Base-by-base conservation (phyloP, 1,139 yeast species). In the Kodamaea plutei region DNA sequence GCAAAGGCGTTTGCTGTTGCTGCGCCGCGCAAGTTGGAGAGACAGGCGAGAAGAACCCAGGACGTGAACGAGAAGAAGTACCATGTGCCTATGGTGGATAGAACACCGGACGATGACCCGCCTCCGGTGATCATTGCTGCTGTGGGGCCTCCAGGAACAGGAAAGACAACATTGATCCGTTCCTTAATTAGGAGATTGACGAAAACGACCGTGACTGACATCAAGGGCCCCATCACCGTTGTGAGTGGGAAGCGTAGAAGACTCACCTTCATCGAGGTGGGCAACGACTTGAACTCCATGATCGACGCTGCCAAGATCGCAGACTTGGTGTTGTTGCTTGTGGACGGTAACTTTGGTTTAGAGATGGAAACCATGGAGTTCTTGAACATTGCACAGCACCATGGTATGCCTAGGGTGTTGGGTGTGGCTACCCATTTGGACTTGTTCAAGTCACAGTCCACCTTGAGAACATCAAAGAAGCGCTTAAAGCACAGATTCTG, bases 361-460 rank as follows among this genome's bases (percentile, higher is more conserved):
- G 99, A 93, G 63, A 93, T 93, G 99, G 99, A 93, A 58, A 93
- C 98, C 10, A 93, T 93, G 98, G 99, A 93, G 59, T 93, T 93
- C 53, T 70, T 93, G 42, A 93, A 93, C 52, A 76, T 93, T 44
- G 93, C 96, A 5, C 95, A 93, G 47, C 96, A 93, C 50, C 98
- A 93, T 54, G 99, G 98, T 57, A 91, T 93, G 89, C 98, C 99
- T 27, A 76, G 96, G 52, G 95, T 93, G 16, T 69, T 93, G 32
- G 98, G 98, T 41, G 87, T 93, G 12, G 84, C 96, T 7, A 91
- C 98, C 0, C 99, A 93, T 64, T 72, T 93, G 52, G 99, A 93
- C 58, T 69, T 93, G 37, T 93, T 93, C 70, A 88, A 84, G 54
- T 81, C 85, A 10, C 95, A 84, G 37, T 75, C 94, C 10, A 87